Percentiles rank a stretch among this genome's conserved stretches.
Evolutionary conservation across 352 stramenopile species (phyloP).

Genomic region (Paralagenidium karlingii): DNA sequence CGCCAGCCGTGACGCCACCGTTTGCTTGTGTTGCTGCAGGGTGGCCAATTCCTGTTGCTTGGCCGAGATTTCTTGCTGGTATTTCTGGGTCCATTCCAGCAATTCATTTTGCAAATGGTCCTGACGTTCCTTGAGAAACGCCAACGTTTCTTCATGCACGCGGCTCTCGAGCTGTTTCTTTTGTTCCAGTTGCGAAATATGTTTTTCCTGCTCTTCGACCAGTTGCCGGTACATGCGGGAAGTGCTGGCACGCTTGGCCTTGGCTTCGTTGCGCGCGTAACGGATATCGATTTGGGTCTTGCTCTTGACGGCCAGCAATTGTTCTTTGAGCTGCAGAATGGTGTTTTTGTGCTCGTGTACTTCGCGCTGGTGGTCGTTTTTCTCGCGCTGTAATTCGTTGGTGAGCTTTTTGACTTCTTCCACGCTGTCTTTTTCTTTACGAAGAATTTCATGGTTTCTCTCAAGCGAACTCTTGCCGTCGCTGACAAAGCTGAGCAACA

Average conservation of each 20-base stretch:
- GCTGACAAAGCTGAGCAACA: constrained; percentile 56
- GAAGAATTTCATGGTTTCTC: constrained; percentile 69
- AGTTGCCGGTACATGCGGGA: constrained; percentile 68
- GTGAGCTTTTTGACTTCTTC: constrained; percentile 81
- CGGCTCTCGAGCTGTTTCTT: constrained; percentile 50
- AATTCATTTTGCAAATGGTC: constrained; percentile 50
- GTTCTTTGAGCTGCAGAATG: constrained; percentile 75
- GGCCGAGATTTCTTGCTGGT: constrained; percentile 62
- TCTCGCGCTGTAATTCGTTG: constrained; percentile 61
- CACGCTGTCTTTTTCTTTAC: constrained; percentile 75
- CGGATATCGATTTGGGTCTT: constrained; percentile 76
- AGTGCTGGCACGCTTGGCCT: constrained; percentile 73
- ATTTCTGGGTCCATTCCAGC: constrained; percentile 63
- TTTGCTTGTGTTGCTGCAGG: constrained; percentile 38
- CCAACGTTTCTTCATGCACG: constrained; percentile 63
- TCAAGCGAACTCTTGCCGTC: constrained; percentile 66
- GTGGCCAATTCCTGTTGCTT: constrained; percentile 50
- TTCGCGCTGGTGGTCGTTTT: constrained; percentile 66
- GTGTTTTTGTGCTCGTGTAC: constrained; percentile 46
- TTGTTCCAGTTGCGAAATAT: constrained; percentile 44
- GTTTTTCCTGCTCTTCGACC: constrained; percentile 60
- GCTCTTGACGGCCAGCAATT: constrained; percentile 72
- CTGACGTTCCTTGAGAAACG: constrained; percentile 72
- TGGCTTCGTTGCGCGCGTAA: constrained; percentile 69
- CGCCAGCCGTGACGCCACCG: constrained; percentile 46